Conservation (phyloP, 208 protist genomes). For the Trypanosoma conorhini region DNA sequence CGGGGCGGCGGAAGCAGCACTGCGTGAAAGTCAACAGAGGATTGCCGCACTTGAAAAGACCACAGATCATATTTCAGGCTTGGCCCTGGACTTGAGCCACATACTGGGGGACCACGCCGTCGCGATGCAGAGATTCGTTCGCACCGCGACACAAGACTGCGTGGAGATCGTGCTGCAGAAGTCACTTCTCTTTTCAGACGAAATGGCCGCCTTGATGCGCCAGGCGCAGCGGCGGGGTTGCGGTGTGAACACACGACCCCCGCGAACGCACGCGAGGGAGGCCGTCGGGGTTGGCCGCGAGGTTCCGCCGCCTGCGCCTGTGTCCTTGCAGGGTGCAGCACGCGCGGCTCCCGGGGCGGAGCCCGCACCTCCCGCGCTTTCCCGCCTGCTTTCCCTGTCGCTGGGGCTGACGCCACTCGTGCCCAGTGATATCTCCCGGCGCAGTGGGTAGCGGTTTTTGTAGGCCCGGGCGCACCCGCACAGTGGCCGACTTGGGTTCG, state of each 20-base stretch:
- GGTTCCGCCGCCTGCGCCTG: not conserved
- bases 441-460: not conserved
- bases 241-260: constrained; percentile 8
- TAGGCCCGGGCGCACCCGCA: not conserved
- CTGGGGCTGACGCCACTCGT: constrained; percentile 8
- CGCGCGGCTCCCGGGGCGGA: not conserved
- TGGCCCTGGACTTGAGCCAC: constrained; percentile 34
- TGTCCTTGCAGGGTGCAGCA: not conserved
- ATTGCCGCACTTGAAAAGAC: constrained; percentile 39
- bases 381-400: constrained; percentile 8
- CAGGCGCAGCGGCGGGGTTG: constrained; percentile 33
- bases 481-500: not conserved
- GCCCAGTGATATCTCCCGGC: not conserved
- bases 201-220: constrained; percentile 46
- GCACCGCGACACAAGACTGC: constrained; percentile 18
- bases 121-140: constrained; percentile 44
- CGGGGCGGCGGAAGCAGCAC: constrained; percentile 31
- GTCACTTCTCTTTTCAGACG: constrained; percentile 54
- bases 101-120: constrained; percentile 35
- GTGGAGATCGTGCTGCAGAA: constrained; percentile 49
- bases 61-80: constrained; percentile 55
- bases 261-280: not conserved
- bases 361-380: not conserved
- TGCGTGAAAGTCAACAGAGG: constrained; percentile 29
- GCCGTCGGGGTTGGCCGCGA: not conserved